phyloP scores from a whole-genome alignment of 257 asterid species.

The Forsythia suspensa region DNA sequence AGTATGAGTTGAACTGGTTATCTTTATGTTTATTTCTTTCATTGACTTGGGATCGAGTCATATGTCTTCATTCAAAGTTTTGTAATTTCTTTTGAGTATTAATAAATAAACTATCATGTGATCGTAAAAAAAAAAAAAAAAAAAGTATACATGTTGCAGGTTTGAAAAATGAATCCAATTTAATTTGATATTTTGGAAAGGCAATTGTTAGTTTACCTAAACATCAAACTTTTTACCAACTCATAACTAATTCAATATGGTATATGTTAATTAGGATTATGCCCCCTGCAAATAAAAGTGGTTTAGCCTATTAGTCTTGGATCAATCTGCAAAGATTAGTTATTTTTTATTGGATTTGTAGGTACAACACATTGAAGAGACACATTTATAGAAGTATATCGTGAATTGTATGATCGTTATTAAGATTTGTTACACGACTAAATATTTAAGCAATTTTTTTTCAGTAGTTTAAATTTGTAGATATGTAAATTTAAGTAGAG shows the following conservation, averaged over 20 bases:
- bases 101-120: slow-evolving; percentile 22
- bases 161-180: neutral
- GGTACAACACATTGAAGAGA: neutral
- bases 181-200: neutral
- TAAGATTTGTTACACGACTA: no score
- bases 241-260: neutral
- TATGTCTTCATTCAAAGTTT: no score
- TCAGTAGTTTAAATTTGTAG: no score
- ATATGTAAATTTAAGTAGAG: no score
- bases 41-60: no score
- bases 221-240: neutral
- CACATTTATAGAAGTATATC: neutral
- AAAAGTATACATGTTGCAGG: slow-evolving; percentile 23
- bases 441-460: no score
- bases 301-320: neutral
- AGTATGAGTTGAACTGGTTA: neutral
- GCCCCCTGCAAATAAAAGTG: neutral
- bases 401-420: no score
- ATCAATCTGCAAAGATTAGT: neutral
- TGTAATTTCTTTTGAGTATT: no score
- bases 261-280: neutral
- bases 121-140: slow-evolving; percentile 61
- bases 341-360: neutral
- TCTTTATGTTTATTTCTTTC: no score
- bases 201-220: neutral